Evolutionary conservation across 345 rosid species (phyloP).

Genomic region (Pugionium cornutum): DNA sequence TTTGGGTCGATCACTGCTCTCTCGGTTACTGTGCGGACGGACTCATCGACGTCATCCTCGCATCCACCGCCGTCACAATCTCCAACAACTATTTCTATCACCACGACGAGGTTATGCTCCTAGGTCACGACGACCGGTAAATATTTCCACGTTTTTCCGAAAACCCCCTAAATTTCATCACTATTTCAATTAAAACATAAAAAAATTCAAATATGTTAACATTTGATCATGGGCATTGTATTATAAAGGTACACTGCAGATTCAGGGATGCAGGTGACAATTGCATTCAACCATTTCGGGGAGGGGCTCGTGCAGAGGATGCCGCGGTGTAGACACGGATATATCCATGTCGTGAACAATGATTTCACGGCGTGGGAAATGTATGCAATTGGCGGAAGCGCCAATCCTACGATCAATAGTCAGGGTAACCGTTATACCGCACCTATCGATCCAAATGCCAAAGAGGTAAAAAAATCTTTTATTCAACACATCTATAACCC

Average conservation of each 20-base stretch:
- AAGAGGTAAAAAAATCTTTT: slow-evolving; percentile 55
- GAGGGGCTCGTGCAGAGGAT: slow-evolving; percentile 83
- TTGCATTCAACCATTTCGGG: slow-evolving; percentile 91
- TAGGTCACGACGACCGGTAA: slow-evolving; percentile 73
- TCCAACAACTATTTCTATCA: slow-evolving; percentile 76
- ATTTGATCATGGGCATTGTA: slow-evolving; percentile 3
- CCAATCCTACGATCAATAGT: slow-evolving; percentile 86
- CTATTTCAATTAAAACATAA: neutral
- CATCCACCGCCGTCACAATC: slow-evolving; percentile 82
- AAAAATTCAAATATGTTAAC: neutral
- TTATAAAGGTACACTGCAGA: slow-evolving; percentile 46
- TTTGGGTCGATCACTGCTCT: slow-evolving; percentile 95
- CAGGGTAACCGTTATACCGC: slow-evolving; percentile 96
- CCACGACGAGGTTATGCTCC: slow-evolving; percentile 86
- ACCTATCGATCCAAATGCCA: slow-evolving; percentile 64
- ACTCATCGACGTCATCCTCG: slow-evolving; percentile 80
- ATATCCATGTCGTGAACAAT: slow-evolving; percentile 93
- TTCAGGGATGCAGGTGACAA: slow-evolving; percentile 88
- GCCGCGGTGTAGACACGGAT: slow-evolving; percentile 92
- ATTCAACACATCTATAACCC: neutral
- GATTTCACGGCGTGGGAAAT: slow-evolving; percentile 88
- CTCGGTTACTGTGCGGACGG: slow-evolving; percentile 77
- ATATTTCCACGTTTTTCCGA: neutral
- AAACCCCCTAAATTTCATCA: too few species aligned
- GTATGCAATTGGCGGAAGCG: slow-evolving; percentile 99